A percentile compares a stretch with the other conserved stretches of the same genome.
Conservation (phyloP, 176 grass and related monocot genomes). For the Puccinellia tenuiflora region DNA sequence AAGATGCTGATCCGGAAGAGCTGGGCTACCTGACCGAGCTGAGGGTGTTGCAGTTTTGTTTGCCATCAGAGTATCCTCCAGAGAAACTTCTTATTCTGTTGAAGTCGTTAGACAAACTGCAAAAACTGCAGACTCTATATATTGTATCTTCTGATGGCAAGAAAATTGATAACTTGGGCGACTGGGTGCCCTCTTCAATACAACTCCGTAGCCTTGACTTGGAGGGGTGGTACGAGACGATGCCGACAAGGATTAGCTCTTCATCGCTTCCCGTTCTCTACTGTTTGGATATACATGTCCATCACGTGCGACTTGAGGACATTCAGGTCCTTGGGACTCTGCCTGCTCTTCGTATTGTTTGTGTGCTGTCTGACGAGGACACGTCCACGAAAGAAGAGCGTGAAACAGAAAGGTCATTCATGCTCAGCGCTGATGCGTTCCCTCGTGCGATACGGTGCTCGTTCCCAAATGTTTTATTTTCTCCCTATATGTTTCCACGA, state of each 20-base stretch:
- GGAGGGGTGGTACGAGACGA: background rate
- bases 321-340: background rate
- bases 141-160: background rate
- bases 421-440: background rate
- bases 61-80: background rate
- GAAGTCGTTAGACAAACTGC: background rate
- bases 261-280: background rate
- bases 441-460: background rate
- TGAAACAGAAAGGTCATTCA: background rate
- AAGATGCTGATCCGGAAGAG: background rate
- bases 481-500: background rate
- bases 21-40: background rate
- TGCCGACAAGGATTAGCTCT: background rate
- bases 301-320: background rate
- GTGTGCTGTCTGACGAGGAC: accelerated
- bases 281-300: background rate
- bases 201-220: background rate
- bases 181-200: background rate
- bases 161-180: background rate
- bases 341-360: background rate
- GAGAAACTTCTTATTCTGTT: background rate
- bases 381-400: background rate
- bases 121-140: background rate
- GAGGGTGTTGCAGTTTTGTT: background rate
- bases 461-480: background rate